Evolutionary conservation across 805 yeast genomes (phyloP).

Genomic region (Monosporozyma solicola): DNA sequence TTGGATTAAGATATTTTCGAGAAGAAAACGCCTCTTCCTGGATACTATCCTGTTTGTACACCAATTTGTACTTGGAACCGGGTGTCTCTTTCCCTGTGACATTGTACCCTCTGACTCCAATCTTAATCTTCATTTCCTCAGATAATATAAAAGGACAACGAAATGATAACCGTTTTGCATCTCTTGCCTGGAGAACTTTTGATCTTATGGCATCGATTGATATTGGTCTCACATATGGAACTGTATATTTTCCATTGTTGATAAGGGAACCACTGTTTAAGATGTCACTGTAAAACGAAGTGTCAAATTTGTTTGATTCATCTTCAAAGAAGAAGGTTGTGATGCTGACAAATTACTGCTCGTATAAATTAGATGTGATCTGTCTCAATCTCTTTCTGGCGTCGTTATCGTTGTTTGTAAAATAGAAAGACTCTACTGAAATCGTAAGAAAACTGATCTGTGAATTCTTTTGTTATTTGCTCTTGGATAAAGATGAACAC

Average conservation of each 20-base stretch:
- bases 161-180: conserved; percentile 55
- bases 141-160: conserved; percentile 51
- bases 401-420: conserved; percentile 60
- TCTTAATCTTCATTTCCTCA: conserved; percentile 36
- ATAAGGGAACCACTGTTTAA: conserved; percentile 27
- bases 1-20: conserved; percentile 32
- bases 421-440: conserved; percentile 55
- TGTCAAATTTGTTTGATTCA: conserved; percentile 33
- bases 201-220: conserved; percentile 36
- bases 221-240: conserved; percentile 37
- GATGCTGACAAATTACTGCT: conserved; percentile 39
- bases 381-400: conserved; percentile 44
- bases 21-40: conserved; percentile 44
- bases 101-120: conserved; percentile 66
- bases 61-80: conserved; percentile 37
- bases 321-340: conserved; percentile 53
- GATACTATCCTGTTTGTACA: conserved; percentile 46
- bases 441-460: conserved; percentile 38
- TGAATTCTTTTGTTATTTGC: conserved; percentile 39
- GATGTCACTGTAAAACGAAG: conserved; percentile 44
- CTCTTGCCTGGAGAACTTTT: conserved; percentile 47
- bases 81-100: conserved; percentile 48
- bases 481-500: conserved; percentile 47
- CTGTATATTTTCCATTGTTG: conserved; percentile 22
- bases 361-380: conserved; percentile 51